Conservation (phyloP, 495 filamentous ascomycete genomes). For the Aspergillus heteromorphus region DNA sequence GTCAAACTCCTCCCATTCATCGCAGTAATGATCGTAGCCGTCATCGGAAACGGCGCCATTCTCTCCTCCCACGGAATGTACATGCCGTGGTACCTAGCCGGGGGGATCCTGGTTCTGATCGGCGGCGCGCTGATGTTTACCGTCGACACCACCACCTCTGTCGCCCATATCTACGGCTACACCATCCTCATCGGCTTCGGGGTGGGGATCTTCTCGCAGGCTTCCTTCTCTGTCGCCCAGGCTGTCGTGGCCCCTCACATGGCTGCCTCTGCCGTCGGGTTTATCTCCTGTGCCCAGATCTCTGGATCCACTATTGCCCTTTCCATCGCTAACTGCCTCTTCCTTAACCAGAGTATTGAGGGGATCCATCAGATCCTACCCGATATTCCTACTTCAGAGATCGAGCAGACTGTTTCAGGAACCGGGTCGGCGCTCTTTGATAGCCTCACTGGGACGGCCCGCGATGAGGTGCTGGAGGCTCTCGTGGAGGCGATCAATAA, state of each 20-base stretch:
- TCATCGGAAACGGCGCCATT: background rate
- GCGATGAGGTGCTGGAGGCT: background rate
- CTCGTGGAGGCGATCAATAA: background rate
- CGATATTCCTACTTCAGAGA: background rate
- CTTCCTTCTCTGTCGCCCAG: background rate
- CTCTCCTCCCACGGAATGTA: background rate
- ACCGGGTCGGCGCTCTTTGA: background rate
- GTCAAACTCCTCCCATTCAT: conserved; percentile 58
- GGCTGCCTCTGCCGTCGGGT: background rate
- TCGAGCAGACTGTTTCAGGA: background rate
- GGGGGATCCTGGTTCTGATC: background rate
- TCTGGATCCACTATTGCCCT: background rate
- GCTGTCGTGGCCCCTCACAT: background rate
- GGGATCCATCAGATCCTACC: background rate
- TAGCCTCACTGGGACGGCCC: background rate
- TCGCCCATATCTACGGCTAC: conserved; percentile 1
- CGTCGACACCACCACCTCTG: background rate
- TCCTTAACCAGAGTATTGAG: background rate
- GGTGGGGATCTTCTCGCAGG: background rate
- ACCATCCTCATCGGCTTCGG: background rate
- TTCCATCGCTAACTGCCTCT: background rate
- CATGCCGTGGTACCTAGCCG: conserved; percentile 3
- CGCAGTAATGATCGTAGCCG: conserved; percentile 36
- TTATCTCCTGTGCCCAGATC: background rate
- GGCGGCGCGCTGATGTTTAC: background rate